Evolutionary conservation across 441 rosid genomes (phyloP).

Genomic region (Biscutella laevigata): DNA sequence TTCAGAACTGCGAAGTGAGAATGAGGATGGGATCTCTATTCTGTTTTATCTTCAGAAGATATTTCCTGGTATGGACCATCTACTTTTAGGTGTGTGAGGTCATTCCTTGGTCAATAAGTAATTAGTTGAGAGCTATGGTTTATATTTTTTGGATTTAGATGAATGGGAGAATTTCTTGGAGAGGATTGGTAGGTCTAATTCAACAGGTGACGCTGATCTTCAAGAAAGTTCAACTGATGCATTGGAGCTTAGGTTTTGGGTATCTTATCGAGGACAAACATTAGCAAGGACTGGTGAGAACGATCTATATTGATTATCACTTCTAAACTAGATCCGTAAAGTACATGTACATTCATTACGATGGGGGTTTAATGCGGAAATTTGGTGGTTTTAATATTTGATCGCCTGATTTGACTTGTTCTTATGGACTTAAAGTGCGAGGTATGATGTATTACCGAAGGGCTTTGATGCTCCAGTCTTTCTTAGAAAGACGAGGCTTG

Average conservation of each 20-base stretch:
- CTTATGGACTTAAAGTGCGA: slow-evolving; percentile 55
- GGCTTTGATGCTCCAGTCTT: slow-evolving; percentile 94
- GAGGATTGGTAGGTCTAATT: slow-evolving; percentile 67
- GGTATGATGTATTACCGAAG: slow-evolving; percentile 99
- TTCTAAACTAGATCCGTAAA: neutral
- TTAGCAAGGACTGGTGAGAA: slow-evolving; percentile 86
- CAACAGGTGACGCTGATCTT: slow-evolving; percentile 63
- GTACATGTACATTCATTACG: slow-evolving; percentile 5
- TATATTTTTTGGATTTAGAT: slow-evolving; percentile 37
- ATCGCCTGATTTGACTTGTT: slow-evolving; percentile 14
- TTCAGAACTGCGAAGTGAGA: slow-evolving; percentile 81
- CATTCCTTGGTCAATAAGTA: neutral
- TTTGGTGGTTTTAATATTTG: neutral
- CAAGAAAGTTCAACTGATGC: slow-evolving; percentile 68
- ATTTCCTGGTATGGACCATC: slow-evolving; percentile 65
- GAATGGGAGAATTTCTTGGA: slow-evolving; percentile 98
- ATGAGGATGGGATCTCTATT: slow-evolving; percentile 97
- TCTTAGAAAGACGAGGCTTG: slow-evolving; percentile 61
- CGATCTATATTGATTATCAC: slow-evolving; percentile 5
- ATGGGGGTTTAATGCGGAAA: slow-evolving; percentile 7
- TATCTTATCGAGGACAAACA: slow-evolving; percentile 91
- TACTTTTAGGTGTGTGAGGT: slow-evolving; percentile 15
- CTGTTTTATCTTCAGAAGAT: slow-evolving; percentile 99
- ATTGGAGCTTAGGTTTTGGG: slow-evolving; percentile 98
- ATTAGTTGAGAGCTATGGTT: neutral